Evolutionary conservation across 768 basidiomycete species (phyloP).

Genomic region (Rhodosporidiobolus odoratus): DNA sequence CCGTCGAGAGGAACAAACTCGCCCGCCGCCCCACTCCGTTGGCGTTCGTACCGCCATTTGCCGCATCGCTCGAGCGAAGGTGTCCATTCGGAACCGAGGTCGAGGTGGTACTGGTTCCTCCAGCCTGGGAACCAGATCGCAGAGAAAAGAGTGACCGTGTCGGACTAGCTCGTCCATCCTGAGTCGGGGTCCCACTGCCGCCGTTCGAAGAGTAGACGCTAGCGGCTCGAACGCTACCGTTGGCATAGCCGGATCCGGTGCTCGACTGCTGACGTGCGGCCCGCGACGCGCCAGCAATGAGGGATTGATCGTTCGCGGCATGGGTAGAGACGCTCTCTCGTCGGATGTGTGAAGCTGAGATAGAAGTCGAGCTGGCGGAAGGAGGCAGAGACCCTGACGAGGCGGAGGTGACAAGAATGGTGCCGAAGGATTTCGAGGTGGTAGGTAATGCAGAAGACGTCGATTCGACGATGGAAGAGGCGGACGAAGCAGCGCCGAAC

Average conservation of each 20-base stretch:
- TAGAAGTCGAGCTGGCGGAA: background rate
- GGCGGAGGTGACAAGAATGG: background rate
- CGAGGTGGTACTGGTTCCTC: background rate
- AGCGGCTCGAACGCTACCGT: background rate
- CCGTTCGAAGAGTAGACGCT: background rate
- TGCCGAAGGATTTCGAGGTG: background rate
- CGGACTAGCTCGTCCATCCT: background rate
- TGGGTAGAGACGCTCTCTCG: background rate
- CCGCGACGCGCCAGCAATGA: background rate
- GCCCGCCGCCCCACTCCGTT: background rate
- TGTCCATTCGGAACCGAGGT: background rate
- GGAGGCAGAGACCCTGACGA: background rate
- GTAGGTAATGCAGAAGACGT: too few species aligned
- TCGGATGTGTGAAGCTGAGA: background rate
- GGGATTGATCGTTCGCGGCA: background rate
- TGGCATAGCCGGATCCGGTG: background rate
- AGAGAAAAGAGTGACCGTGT: background rate
- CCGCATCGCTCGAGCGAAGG: background rate
- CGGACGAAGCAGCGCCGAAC: background rate
- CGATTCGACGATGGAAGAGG: background rate
- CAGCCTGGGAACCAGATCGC: background rate
- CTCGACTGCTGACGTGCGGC: background rate
- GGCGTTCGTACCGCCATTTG: background rate
- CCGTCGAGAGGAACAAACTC: background rate
- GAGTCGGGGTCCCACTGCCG: background rate